Percentiles rank a stretch among this genome's conserved stretches.
phyloP scores from a whole-genome alignment of 371 early-diverging fungal genomes.

The Rhizopus delemar region DNA sequence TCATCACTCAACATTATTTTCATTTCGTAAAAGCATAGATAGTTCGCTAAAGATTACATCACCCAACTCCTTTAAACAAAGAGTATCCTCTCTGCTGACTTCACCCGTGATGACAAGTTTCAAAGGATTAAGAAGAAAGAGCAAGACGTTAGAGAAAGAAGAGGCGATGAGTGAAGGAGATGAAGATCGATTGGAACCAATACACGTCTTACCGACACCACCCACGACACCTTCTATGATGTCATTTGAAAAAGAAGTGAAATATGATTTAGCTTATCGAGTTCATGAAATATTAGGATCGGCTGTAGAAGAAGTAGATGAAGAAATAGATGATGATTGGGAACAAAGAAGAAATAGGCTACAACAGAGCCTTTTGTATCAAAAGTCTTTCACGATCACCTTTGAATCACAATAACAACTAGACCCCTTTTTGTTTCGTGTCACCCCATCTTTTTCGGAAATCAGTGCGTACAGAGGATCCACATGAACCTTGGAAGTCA shows the following conservation, averaged over 20 bases:
- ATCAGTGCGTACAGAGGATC: no score
- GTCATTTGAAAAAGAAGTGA: not conserved
- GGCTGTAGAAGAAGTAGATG: constrained; percentile 24
- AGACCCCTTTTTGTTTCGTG: not conserved
- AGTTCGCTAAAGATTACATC: not conserved
- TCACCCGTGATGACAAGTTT: not conserved
- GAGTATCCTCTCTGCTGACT: not conserved
- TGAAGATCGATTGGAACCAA: no score
- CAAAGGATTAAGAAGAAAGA: not conserved
- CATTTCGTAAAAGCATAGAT: constrained; percentile 2
- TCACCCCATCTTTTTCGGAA: not conserved
- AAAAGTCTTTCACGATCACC: not conserved
- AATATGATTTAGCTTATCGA: constrained; percentile 10
- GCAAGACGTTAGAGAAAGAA: not conserved
- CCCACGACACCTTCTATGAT: not conserved
- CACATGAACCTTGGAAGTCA: no score
- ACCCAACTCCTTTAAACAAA: not conserved
- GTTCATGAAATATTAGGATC: constrained; percentile 24
- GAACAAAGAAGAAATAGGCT: constrained; percentile 20
- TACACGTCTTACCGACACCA: not conserved
- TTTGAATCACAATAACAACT: not conserved
- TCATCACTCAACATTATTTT: not conserved
- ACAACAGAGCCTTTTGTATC: not conserved
- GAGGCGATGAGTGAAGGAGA: not conserved
- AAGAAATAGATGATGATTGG: constrained; percentile 32